Conservation (phyloP, 495 filamentous ascomycete species). For the Aspergillus panamensis region DNA sequence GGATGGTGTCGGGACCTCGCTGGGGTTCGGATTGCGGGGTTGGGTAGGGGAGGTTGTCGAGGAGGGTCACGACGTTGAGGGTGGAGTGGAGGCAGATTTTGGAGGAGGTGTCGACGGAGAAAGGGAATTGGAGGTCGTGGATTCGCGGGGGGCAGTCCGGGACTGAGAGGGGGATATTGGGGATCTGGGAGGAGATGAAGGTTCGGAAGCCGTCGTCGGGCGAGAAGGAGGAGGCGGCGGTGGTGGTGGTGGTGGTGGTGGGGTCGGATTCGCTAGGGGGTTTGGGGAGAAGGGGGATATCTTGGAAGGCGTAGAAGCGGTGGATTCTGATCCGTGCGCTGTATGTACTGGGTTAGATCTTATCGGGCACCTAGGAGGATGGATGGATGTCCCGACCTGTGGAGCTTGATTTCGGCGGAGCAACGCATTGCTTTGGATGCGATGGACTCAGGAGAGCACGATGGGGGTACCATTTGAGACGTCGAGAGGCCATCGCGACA, state of each 20-base stretch:
- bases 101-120: slow-evolving; percentile 1
- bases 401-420: slow-evolving; percentile 47
- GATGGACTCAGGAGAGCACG: slow-evolving; percentile 25
- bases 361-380: background rate
- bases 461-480: slow-evolving; percentile 5
- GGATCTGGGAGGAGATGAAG: background rate
- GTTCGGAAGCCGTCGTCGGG: background rate
- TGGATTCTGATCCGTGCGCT: slow-evolving; percentile 51
- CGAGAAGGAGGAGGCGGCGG: too few relatives aligned
- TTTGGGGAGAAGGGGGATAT: slow-evolving; percentile 39
- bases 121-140: slow-evolving; percentile 34
- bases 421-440: slow-evolving; percentile 37
- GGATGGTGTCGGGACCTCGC: background rate
- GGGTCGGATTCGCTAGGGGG: background rate
- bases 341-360: background rate
- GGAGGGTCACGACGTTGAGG: slow-evolving; percentile 5
- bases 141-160: slow-evolving; percentile 17
- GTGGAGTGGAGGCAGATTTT: slow-evolving; percentile 5
- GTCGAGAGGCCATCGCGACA: slow-evolving; percentile 11
- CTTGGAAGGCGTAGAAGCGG: slow-evolving; percentile 48
- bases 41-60: slow-evolving; percentile 1
- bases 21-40: background rate
- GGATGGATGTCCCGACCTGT: slow-evolving; percentile 46
- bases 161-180: slow-evolving; percentile 35
- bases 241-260: background rate